Percentiles rank a stretch among this genome's conserved stretches.
Evolutionary conservation across 768 basidiomycete genomes (phyloP).

Genomic region (Rhizopogon sp.): DNA sequence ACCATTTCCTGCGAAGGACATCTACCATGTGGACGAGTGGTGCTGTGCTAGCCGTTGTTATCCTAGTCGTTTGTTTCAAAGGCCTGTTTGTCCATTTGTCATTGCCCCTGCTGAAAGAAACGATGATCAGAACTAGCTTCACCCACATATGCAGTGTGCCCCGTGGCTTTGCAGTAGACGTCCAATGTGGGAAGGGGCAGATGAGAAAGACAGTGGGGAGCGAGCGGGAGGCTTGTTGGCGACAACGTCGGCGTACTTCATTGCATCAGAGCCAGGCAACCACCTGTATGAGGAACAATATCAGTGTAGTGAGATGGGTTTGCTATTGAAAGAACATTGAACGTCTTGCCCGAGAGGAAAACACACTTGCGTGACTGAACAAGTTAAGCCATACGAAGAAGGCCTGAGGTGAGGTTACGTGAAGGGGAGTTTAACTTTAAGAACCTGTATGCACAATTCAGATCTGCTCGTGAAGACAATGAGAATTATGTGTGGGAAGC

Average conservation of each 20-base stretch:
- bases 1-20: not conserved
- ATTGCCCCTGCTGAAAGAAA: not conserved
- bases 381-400: slow-evolving; percentile 23
- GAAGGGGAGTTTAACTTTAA: slow-evolving; percentile 41
- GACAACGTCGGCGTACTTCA: slow-evolving; percentile 33
- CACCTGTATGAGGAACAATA: slow-evolving; percentile 26
- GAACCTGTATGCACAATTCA: slow-evolving; percentile 28
- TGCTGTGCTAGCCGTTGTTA: not conserved
- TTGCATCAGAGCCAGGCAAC: slow-evolving; percentile 36
- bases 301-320: slow-evolving; percentile 4
- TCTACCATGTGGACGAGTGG: no score
- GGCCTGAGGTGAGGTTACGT: slow-evolving; percentile 44
- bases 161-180: slow-evolving; percentile 49
- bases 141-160: slow-evolving; percentile 34
- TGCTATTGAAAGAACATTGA: slow-evolving; percentile 20
- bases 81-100: not conserved
- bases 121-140: not conserved
- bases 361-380: slow-evolving; percentile 26
- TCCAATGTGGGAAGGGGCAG: slow-evolving; percentile 43
- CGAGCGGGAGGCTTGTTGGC: slow-evolving; percentile 26
- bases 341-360: slow-evolving; percentile 29
- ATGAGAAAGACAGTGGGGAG: slow-evolving; percentile 30
- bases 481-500: no score
- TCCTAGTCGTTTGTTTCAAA: not conserved
- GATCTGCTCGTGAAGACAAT: not conserved